Evolutionary conservation across 495 filamentous ascomycete genomes (phyloP).

Genomic region (Xylaria castorea): DNA sequence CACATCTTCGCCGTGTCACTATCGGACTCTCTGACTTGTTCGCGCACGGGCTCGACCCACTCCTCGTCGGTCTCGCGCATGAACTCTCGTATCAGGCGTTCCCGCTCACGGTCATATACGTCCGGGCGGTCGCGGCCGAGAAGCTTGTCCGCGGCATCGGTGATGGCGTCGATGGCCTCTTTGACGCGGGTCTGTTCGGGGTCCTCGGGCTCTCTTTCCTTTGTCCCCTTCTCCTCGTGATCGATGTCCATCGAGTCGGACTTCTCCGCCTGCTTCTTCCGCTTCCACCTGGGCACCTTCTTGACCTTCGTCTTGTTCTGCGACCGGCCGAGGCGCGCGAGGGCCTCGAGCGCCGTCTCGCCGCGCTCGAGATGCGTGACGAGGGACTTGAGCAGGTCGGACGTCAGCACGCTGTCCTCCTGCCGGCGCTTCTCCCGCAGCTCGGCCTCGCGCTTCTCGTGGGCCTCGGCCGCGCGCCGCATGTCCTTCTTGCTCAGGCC

Average conservation of each 20-base stretch:
- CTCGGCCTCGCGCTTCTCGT: constrained; percentile 84
- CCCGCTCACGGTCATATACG: constrained; percentile 89
- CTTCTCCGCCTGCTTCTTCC: constrained; percentile 62
- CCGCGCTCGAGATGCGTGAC: constrained; percentile 77
- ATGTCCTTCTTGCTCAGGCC: constrained; percentile 94
- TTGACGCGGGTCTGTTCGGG: constrained; percentile 72
- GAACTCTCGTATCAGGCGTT: constrained; percentile 82
- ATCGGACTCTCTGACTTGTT: constrained; percentile 30
- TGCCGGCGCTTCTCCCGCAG: constrained; percentile 67
- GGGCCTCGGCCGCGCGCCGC: constrained; percentile 82
- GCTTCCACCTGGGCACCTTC: constrained; percentile 66
- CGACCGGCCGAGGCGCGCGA: constrained; percentile 78
- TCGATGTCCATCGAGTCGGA: constrained; percentile 74
- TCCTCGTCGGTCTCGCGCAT: constrained; percentile 85
- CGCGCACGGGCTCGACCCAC: constrained; percentile 72
- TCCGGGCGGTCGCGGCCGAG: constrained; percentile 81
- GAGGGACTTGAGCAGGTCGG: constrained; percentile 73
- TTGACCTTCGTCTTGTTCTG: constrained; percentile 65
- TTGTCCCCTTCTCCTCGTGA: constrained; percentile 39
- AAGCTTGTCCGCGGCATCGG: constrained; percentile 85
- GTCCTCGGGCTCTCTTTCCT: constrained; percentile 60
- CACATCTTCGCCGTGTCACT: constrained; percentile 63
- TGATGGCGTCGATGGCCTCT: constrained; percentile 79
- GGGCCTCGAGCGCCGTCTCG: constrained; percentile 88
- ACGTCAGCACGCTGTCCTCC: constrained; percentile 76